phyloP scores from a whole-genome alignment of 805 yeast genomes.

The Candida ipomoeae region DNA sequence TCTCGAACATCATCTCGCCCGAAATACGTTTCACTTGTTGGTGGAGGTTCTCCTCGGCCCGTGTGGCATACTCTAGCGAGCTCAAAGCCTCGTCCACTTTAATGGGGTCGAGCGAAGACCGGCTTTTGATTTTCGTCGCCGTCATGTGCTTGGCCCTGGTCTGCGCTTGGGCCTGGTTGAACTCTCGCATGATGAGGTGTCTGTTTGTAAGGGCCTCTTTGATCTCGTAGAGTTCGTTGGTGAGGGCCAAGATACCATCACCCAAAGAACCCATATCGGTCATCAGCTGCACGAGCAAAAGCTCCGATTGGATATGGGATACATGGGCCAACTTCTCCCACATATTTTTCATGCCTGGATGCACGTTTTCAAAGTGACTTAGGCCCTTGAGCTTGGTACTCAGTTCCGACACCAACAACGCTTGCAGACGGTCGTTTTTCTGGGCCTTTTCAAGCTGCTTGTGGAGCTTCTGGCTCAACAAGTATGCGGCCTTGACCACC shows the following conservation, averaged over 20 bases:
- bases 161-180: constrained; percentile 69
- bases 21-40: constrained; percentile 77
- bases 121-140: constrained; percentile 68
- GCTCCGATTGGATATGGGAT: constrained; percentile 66
- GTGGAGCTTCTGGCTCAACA: constrained; percentile 51
- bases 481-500: constrained; percentile 69
- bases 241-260: constrained; percentile 63
- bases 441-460: constrained; percentile 50
- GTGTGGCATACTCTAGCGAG: constrained; percentile 72
- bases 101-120: constrained; percentile 73
- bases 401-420: constrained; percentile 46
- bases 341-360: constrained; percentile 67
- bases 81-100: constrained; percentile 88
- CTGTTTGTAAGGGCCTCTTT: constrained; percentile 93
- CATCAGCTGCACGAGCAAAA: constrained; percentile 66
- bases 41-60: constrained; percentile 70
- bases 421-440: constrained; percentile 52
- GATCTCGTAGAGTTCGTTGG: constrained; percentile 76
- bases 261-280: constrained; percentile 71
- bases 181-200: constrained; percentile 87
- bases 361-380: constrained; percentile 42
- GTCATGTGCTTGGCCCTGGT: constrained; percentile 66
- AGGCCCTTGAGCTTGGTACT: constrained; percentile 38
- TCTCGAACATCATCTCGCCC: constrained; percentile 77
- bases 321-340: constrained; percentile 78